Base-by-base conservation (phyloP, 2,329 filamentous ascomycete species). In the Cryphonectria radicalis region DNA sequence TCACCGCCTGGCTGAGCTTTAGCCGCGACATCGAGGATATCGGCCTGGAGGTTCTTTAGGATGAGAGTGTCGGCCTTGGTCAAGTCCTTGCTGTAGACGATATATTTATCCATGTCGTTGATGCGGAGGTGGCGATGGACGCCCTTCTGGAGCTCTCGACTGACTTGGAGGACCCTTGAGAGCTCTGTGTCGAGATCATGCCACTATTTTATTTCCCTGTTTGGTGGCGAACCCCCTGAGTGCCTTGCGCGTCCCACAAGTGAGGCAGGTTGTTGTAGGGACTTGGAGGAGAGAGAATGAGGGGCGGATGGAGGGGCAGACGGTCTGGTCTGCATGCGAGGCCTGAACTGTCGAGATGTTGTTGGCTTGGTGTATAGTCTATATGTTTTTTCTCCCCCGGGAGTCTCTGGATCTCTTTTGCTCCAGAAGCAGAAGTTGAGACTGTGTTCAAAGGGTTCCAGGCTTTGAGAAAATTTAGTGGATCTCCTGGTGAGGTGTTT, bases 11-110 rank as follows among this genome's bases (percentile, higher is more conserved):
- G 46, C 40, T 66, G 66, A 60, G 40, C 46, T 68, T 75, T 63
- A 66, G 75, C 72, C 66, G 77, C 70, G 59, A 75, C 46, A 53
- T 70, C 67, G 19, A 76, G 74, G 71, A 84, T 81, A 69, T 85
- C 83, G 46, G 77, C 75, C 70, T 79, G 77, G 60, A 85, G 77
- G 71, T 80, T 82, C 75, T 78, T 76, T 25, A 85, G 77, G 17
- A 85, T 78, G 25, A 84, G 73, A 32, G 76, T 75, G 74, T 85
- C 83, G 57, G 83, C 77, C 72, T 76, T 80, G 46, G 83, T 84
- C 71, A 85, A 76, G 69, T 80, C 80, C 68, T 79, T 76, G 74
- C 81, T 82, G 70, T 83, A 78, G 46, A 81, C 76, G 37, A 84
- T 75, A 75, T 79, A 78, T 75, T 77, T 76, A 53, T 73, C 71